A percentile compares a stretch with the other conserved stretches of the same genome.
Evolutionary conservation across 2,329 filamentous ascomycete species (phyloP).

Genomic region (Paramyrothecium roridum): DNA sequence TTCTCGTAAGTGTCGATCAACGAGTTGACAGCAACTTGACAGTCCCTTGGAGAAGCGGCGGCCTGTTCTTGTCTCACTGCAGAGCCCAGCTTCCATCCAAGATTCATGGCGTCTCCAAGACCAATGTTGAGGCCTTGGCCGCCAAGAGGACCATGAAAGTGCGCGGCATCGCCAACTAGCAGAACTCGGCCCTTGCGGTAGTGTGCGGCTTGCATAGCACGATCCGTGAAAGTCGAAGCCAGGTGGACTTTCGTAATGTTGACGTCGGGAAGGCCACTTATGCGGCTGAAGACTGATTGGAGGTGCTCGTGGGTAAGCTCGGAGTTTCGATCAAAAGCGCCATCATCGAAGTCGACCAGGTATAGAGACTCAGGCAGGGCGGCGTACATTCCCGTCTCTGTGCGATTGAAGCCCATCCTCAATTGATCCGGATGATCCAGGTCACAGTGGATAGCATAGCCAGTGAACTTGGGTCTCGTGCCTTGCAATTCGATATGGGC

Average conservation of each 20-base stretch:
- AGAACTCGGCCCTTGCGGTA: slow-evolving; percentile 40
- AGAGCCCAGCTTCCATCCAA: slow-evolving; percentile 47
- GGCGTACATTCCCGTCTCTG: slow-evolving; percentile 23
- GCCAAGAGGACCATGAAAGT: slow-evolving; percentile 44
- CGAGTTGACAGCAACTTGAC: neutral
- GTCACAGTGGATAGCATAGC: slow-evolving; percentile 27
- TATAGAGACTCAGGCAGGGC: slow-evolving; percentile 7
- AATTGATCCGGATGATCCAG: slow-evolving; percentile 25
- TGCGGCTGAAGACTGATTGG: slow-evolving; percentile 14
- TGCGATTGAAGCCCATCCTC: slow-evolving; percentile 18
- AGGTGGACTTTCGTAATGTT: slow-evolving; percentile 19
- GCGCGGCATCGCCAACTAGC: slow-evolving; percentile 47
- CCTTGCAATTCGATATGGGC: slow-evolving; percentile 32
- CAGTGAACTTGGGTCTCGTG: slow-evolving; percentile 30
- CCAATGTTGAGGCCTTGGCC: slow-evolving; percentile 51
- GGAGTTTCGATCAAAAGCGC: slow-evolving; percentile 11
- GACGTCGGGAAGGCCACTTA: slow-evolving; percentile 15
- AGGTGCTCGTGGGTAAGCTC: slow-evolving; percentile 14
- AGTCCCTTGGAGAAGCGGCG: neutral
- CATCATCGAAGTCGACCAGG: slow-evolving; percentile 17
- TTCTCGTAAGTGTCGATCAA: slow-evolving; percentile 45
- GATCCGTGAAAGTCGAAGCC: slow-evolving; percentile 19
- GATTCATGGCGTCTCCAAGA: slow-evolving; percentile 45
- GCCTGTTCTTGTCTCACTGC: slow-evolving; percentile 22
- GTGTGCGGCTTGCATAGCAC: slow-evolving; percentile 19